Percentiles rank a stretch among this genome's conserved stretches.
These are phyloP conservation scores for Colletotrichum tropicicola DNA, from an alignment of 2,329 filamentous ascomycete species.

Conservation along the genomic window DNA sequence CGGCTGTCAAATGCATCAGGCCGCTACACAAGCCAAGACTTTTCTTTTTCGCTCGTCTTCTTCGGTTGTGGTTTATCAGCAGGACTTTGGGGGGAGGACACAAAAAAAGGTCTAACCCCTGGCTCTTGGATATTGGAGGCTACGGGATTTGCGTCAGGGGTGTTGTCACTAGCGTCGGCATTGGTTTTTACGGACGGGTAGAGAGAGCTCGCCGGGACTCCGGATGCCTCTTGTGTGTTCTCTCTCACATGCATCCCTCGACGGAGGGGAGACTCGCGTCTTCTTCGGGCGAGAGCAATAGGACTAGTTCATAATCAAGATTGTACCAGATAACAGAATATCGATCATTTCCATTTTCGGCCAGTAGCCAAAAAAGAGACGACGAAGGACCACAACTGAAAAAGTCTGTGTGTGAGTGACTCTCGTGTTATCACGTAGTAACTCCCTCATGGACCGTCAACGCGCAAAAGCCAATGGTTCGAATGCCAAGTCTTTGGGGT, in stretches of 20 bases:
- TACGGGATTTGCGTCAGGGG: neutral
- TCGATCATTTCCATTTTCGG: neutral
- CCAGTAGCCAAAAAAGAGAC: no score
- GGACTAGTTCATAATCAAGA: neutral
- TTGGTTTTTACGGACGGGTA: neutral
- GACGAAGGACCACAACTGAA: no score
- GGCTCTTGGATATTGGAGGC: neutral
- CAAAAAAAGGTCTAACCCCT: neutral
- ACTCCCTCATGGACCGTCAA: neutral
- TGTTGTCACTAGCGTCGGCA: constrained; percentile 16
- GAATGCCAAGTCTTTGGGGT: constrained; percentile 4
- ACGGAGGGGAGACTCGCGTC: neutral
- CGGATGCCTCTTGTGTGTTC: neutral
- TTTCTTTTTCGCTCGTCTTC: neutral
- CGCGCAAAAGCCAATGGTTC: constrained; percentile 20
- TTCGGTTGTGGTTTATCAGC: neutral
- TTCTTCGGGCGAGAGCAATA: neutral
- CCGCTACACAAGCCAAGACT: constrained; percentile 3
- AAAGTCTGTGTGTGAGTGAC: no score
- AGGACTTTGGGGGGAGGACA: no score
- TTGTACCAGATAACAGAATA: neutral
- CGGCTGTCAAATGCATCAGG: constrained; percentile 2
- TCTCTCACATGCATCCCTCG: neutral
- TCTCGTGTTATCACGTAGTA: no score
- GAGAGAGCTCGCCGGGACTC: neutral